A percentile compares a stretch with the other conserved stretches of the same genome.
These are phyloP conservation scores for Geranium incanum DNA, from an alignment of 441 rosid genomes.

Conservation along the genomic window DNA sequence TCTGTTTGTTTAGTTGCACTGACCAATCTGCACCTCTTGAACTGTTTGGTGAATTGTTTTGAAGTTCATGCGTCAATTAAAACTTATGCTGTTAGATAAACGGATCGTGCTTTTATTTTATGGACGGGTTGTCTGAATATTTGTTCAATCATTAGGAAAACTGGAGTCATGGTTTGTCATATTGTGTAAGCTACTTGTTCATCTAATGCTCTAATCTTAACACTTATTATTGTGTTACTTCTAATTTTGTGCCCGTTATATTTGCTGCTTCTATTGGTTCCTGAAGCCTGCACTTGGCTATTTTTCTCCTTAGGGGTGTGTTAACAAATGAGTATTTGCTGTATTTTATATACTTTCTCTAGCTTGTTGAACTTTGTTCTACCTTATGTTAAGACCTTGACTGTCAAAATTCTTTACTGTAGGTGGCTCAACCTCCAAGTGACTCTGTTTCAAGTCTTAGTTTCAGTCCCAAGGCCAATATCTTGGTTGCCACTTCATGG, in stretches of 20 bases:
- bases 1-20: not conserved
- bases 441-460: slow-evolving; percentile 81
- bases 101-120: not conserved
- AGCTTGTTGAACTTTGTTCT: not conserved
- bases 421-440: slow-evolving; percentile 78
- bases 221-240: not conserved
- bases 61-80: not conserved
- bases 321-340: not conserved
- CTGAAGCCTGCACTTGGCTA: not conserved
- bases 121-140: not conserved
- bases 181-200: not conserved
- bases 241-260: not conserved
- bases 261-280: not conserved
- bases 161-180: not conserved
- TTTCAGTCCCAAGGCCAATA: slow-evolving; percentile 86
- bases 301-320: not conserved
- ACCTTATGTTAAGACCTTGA: not conserved
- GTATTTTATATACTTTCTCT: not conserved
- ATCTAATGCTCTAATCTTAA: not conserved
- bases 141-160: not conserved
- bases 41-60: not conserved
- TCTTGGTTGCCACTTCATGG: slow-evolving; percentile 88
- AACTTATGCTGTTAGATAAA: not conserved
- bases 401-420: slow-evolving; percentile 18
- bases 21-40: not conserved